A percentile compares a stretch with the other conserved stretches of the same genome.
These are phyloP conservation scores for Populus hybrid DNA, from an alignment of 441 rosid species.

Conservation along the genomic window DNA sequence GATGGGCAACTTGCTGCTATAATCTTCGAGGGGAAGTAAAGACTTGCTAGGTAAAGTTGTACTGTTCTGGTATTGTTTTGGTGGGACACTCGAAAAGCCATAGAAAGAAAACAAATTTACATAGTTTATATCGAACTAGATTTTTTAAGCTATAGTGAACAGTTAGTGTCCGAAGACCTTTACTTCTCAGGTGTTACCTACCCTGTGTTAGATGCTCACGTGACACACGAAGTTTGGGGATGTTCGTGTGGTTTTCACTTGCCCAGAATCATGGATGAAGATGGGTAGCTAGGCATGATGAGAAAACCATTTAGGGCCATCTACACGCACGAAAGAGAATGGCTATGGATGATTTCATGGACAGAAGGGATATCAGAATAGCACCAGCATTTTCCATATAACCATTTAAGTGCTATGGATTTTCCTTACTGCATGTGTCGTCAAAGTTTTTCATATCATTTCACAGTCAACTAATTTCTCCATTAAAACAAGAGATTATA, in stretches of 20 bases:
- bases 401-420: no score
- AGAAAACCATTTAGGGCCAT: background rate
- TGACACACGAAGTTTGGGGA: background rate
- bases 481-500: no score
- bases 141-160: background rate
- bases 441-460: no score
- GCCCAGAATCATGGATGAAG: background rate
- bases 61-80: background rate
- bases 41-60: background rate
- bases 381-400: no score
- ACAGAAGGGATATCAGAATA: no score
- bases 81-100: background rate
- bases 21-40: background rate
- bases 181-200: background rate
- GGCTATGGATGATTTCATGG: background rate
- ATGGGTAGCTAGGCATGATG: background rate
- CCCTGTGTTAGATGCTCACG: background rate
- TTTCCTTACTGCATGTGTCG: no score
- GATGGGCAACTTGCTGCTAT: background rate
- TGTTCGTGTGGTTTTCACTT: background rate
- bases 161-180: background rate
- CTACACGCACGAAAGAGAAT: constrained; percentile 2
- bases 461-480: no score
- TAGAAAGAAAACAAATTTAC: background rate
- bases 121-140: no score